Evolutionary conservation across 768 basidiomycete genomes (phyloP).

Genomic region (Tulasnella calospora): DNA sequence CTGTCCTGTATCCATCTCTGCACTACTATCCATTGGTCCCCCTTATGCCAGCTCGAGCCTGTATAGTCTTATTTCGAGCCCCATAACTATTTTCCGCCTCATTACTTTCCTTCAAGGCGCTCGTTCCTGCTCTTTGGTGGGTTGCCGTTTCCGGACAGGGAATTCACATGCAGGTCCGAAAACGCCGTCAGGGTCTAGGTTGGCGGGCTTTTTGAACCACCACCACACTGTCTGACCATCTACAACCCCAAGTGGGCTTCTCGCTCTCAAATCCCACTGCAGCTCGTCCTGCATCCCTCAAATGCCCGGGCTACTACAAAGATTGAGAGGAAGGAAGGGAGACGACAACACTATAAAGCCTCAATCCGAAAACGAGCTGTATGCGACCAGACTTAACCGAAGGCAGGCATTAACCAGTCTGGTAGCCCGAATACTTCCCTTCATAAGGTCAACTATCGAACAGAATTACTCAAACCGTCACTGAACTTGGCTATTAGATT

Average conservation of each 20-base stretch:
- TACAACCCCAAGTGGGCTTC: not conserved
- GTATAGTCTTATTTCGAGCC: not conserved
- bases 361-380: slow-evolving; percentile 5
- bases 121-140: not conserved
- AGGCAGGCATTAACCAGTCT: not conserved
- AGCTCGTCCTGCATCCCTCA: not conserved
- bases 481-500: slow-evolving; percentile 37
- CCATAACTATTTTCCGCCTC: too few relatives aligned
- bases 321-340: not conserved
- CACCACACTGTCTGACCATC: not conserved
- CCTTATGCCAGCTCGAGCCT: not conserved
- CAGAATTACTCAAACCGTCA: not conserved
- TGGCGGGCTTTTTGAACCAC: slow-evolving; percentile 6
- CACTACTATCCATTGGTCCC: not conserved
- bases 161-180: not conserved
- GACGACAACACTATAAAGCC: not conserved
- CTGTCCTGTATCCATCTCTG: not conserved
- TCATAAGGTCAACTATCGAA: not conserved
- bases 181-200: slow-evolving; percentile 4
- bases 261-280: not conserved
- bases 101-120: too few relatives aligned
- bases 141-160: not conserved
- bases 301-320: slow-evolving; percentile 14
- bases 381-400: slow-evolving; percentile 13
- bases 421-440: slow-evolving; percentile 15